Base-by-base conservation (phyloP, 805 yeast species). In the Myxozyma melibiosi region DNA sequence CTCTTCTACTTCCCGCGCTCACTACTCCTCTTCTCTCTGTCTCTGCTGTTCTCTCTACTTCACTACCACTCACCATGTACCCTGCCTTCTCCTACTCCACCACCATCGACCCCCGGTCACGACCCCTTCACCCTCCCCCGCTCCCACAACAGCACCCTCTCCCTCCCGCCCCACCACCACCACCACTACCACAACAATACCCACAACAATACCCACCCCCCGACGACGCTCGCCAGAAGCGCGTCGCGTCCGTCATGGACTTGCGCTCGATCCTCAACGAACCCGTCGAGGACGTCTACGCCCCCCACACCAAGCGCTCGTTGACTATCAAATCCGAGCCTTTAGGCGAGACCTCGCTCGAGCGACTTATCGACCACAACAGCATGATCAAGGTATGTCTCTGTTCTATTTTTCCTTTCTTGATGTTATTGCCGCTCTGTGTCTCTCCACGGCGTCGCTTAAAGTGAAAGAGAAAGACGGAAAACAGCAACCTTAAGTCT, bases 211-310 rank as follows among this genome's bases (percentile, higher is more conserved):
- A 20, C 5, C 20, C 4, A 39, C 43, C 43, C 14, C 25, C 20
- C 8, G 38, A 33, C 24, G 44, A 46, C 14, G 30, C 22, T 18
- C 43, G 27, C 45, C 45, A 25, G 38, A 55, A 55, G 40, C 55
- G 58, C 33, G 55, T 46, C 35, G 55, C 51, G 34, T 50, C 58
- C 9, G 55, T 55, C 14, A 55, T 55, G 58, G 58, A 55, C 46
- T 38, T 55, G n/a, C 55, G 59, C 33, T 14, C 59, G 7, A 44
- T 55, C 20, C 55, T 55, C 31, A 55, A 55, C 42, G 59, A 55
- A 4, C 44, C 47, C 25, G 59, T 50, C 39, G 55, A 50, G 34
- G 58, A 54, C 41, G 42, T 50, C 6, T 53, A 46, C 52, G 35
- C 40, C n/a, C 41, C 48, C 14, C 20, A 34, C 33, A 25, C 43